Conservation (phyloP, 2,329 filamentous ascomycete species). For the Arachnopeziza araneosa region DNA sequence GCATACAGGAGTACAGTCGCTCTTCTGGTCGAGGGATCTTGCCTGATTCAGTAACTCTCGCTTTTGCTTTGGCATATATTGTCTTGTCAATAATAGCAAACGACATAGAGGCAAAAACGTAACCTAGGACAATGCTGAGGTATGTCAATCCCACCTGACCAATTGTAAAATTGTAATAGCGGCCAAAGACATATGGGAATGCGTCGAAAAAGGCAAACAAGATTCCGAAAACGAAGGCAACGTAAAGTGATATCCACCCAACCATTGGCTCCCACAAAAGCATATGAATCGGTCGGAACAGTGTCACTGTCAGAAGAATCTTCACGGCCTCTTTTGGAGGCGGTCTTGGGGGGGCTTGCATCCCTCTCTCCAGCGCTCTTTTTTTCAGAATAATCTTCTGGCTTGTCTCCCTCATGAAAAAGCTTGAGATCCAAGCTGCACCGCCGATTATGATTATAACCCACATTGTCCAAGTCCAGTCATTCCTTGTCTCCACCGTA, state of each 20-base stretch:
- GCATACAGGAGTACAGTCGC: constrained; percentile 42
- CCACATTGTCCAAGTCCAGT: constrained; percentile 54
- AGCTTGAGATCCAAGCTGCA: constrained; percentile 34
- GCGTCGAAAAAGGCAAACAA: constrained; percentile 35
- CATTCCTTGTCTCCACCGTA: constrained; percentile 40
- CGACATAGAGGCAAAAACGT: constrained; percentile 26
- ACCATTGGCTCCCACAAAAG: constrained; percentile 9
- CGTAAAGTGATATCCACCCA: constrained; percentile 29
- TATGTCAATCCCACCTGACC: constrained; percentile 26
- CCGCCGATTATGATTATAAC: constrained; percentile 43
- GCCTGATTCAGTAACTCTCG: constrained; percentile 20
- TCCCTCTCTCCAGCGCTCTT: too few relatives aligned
- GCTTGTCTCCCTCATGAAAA: constrained; percentile 34
- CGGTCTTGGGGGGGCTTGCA: too few relatives aligned
- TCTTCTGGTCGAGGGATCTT: constrained; percentile 35
- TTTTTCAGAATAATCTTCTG: too few relatives aligned
- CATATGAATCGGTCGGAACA: constrained; percentile 7
- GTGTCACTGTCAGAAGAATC: constrained; percentile 12
- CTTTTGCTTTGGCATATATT: constrained; percentile 27
- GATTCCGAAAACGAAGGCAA: constrained; percentile 10
- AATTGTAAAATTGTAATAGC: constrained; percentile 33
- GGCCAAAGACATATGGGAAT: constrained; percentile 41
- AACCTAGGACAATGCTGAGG: constrained; percentile 35
- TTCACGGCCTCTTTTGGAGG: constrained; percentile 19
- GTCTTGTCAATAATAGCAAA: constrained; percentile 26